A percentile compares a stretch with the other conserved stretches of the same genome.
These are phyloP conservation scores for Colletotrichum limetticola DNA, from an alignment of 2,329 filamentous ascomycete genomes.

Conservation along the genomic window DNA sequence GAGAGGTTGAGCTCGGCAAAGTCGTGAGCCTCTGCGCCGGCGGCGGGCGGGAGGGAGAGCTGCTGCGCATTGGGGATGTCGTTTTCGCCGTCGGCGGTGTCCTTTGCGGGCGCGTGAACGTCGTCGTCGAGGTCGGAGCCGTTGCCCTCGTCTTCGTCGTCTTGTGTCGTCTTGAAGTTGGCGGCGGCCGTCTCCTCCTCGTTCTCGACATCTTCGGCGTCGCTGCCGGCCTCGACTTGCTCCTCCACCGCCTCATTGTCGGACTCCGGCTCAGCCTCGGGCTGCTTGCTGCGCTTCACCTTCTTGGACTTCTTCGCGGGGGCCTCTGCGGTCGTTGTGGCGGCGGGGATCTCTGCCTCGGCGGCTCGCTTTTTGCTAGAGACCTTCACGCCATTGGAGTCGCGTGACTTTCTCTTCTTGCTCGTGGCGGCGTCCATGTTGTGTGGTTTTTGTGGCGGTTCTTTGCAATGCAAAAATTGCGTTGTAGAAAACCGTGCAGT, in stretches of 20 bases:
- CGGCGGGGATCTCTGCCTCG: slow-evolving; percentile 45
- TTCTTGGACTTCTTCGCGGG: slow-evolving; percentile 55
- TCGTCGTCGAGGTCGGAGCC: slow-evolving; percentile 40
- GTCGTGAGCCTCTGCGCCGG: slow-evolving; percentile 70
- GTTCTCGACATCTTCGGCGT: slow-evolving; percentile 44
- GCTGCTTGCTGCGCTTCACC: slow-evolving; percentile 48
- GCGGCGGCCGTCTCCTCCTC: slow-evolving; percentile 42
- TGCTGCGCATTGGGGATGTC: slow-evolving; percentile 50
- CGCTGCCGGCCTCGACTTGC: slow-evolving; percentile 39
- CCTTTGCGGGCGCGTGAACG: slow-evolving; percentile 31
- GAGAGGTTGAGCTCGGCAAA: slow-evolving; percentile 88
- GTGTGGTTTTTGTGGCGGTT: slow-evolving; percentile 27
- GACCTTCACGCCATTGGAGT: slow-evolving; percentile 43
- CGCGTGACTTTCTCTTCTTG: slow-evolving; percentile 57
- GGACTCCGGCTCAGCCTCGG: slow-evolving; percentile 39
- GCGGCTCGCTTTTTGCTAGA: slow-evolving; percentile 48
- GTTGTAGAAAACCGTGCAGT: neutral
- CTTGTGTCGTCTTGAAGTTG: slow-evolving; percentile 41
- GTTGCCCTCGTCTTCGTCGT: slow-evolving; percentile 40
- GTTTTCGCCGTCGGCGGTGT: slow-evolving; percentile 43
- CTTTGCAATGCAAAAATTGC: neutral
- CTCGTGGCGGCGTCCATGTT: slow-evolving; percentile 40
- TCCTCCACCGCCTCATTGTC: slow-evolving; percentile 41
- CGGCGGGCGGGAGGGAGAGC: slow-evolving; percentile 63
- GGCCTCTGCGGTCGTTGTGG: slow-evolving; percentile 35